Conservation (phyloP, 2,329 filamentous ascomycete genomes). For the Diaporthe sp. region DNA sequence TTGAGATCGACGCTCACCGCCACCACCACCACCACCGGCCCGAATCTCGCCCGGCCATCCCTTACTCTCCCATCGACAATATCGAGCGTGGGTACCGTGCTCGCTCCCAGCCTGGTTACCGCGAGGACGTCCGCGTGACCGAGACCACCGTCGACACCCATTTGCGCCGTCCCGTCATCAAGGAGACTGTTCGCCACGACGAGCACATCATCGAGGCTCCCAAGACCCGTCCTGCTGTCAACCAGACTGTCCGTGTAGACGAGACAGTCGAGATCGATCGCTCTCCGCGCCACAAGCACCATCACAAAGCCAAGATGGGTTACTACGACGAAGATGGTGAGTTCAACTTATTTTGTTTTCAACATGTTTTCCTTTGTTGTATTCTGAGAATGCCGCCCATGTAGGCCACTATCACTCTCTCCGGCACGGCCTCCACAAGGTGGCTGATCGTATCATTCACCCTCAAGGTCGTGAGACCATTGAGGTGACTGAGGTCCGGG, state of each 20-base stretch:
- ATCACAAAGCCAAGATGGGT: constrained; percentile 68
- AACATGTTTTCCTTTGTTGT: constrained; percentile 29
- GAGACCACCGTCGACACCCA: constrained; percentile 50
- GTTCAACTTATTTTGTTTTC: constrained; percentile 39
- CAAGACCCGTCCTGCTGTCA: constrained; percentile 51
- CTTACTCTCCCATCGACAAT: constrained; percentile 65
- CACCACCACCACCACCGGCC: constrained; percentile 44
- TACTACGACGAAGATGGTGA: constrained; percentile 73
- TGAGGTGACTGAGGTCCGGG: constrained; percentile 61
- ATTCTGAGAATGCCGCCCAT: constrained; percentile 27
- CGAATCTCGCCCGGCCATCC: constrained; percentile 36
- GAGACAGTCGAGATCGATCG: constrained; percentile 72
- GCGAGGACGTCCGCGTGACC: constrained; percentile 49
- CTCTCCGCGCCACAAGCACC: constrained; percentile 41
- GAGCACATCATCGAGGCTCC: constrained; percentile 51
- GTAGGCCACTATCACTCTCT: constrained; percentile 69
- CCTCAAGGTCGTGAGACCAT: constrained; percentile 59
- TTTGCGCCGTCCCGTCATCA: constrained; percentile 48
- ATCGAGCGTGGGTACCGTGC: constrained; percentile 75
- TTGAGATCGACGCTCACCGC: constrained; percentile 68
- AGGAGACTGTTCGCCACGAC: constrained; percentile 45
- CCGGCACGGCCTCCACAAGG: constrained; percentile 66
- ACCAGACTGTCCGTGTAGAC: constrained; percentile 49
- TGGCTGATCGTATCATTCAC: constrained; percentile 65
- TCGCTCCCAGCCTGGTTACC: constrained; percentile 64